A percentile compares a stretch with the other conserved stretches of the same genome.
These are phyloP conservation scores for Alectoria sarmentosa DNA, from an alignment of 495 filamentous ascomycete species.

Conservation along the genomic window DNA sequence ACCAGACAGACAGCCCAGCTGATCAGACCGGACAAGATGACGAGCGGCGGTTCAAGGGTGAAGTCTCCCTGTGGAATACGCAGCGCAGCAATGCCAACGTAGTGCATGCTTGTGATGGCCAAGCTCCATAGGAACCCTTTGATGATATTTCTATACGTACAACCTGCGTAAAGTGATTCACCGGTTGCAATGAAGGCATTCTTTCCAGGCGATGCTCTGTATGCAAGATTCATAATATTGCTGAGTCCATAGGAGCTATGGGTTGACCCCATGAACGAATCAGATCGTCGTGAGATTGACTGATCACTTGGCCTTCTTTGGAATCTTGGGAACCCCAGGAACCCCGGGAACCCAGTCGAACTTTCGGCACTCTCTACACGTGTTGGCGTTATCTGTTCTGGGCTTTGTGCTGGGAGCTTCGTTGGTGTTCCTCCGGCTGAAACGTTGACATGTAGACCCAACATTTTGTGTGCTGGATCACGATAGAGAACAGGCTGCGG, in stretches of 20 bases:
- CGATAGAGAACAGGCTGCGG: background rate
- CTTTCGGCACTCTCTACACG: slow-evolving; percentile 1
- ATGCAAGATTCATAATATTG: slow-evolving; percentile 26
- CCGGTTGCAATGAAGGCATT: slow-evolving; percentile 28
- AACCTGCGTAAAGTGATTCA: slow-evolving; percentile 26
- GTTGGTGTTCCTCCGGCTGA: background rate
- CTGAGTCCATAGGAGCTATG: slow-evolving; percentile 20
- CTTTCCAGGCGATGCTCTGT: slow-evolving; percentile 22
- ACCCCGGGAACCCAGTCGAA: background rate
- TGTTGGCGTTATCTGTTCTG: background rate
- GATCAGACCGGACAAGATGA: slow-evolving; percentile 26
- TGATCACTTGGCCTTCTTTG: slow-evolving; percentile 13
- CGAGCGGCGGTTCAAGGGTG: slow-evolving; percentile 19
- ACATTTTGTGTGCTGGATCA: background rate
- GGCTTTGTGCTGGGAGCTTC: background rate
- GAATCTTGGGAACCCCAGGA: background rate
- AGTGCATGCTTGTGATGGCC: slow-evolving; percentile 29
- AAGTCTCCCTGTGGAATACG: slow-evolving; percentile 23
- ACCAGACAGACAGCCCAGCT: slow-evolving; percentile 28
- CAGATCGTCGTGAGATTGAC: slow-evolving; percentile 22
- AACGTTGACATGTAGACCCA: background rate
- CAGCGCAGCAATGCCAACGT: slow-evolving; percentile 27
- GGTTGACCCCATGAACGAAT: slow-evolving; percentile 22
- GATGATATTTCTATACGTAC: slow-evolving; percentile 20
- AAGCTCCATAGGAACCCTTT: slow-evolving; percentile 29